Conservation (phyloP, 495 filamentous ascomycete species). For the Tuber melanosporum region DNA sequence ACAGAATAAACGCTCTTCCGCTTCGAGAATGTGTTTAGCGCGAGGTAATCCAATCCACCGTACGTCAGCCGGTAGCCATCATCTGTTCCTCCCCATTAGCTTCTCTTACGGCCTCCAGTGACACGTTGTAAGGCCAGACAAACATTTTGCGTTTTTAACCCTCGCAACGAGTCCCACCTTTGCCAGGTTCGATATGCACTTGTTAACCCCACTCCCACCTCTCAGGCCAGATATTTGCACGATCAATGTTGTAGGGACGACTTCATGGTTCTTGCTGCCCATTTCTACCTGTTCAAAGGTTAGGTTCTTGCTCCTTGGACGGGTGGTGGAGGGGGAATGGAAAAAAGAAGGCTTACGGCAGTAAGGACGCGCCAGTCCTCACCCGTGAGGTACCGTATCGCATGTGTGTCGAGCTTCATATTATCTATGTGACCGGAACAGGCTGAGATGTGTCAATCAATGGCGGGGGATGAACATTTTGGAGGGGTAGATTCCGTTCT, state of each 20-base stretch:
- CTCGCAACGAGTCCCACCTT: conserved; percentile 88
- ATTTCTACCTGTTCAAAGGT: conserved; percentile 64
- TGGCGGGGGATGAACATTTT: neutral
- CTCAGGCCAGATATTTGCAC: conserved; percentile 72
- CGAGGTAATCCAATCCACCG: conserved; percentile 93
- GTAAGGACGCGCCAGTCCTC: conserved; percentile 96
- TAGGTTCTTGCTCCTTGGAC: conserved; percentile 43
- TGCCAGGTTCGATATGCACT: conserved; percentile 78
- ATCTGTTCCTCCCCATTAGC: conserved; percentile 48
- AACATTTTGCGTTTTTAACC: conserved; percentile 88
- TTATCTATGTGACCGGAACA: conserved; percentile 44
- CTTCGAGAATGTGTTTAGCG: conserved; percentile 79
- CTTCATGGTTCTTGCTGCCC: conserved; percentile 92
- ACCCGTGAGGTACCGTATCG: conserved; percentile 78
- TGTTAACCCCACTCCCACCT: conserved; percentile 77
- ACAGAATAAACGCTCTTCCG: conserved; percentile 75
- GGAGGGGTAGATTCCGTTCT: conserved; percentile 18
- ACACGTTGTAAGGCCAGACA: conserved; percentile 7
- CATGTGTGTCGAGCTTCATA: conserved; percentile 92
- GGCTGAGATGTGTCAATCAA: neutral
- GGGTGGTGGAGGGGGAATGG: conserved; percentile 36
- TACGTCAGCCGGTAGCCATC: conserved; percentile 97
- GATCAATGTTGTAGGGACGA: conserved; percentile 87
- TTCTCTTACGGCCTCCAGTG: neutral
- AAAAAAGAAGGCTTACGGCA: conserved; percentile 57